Percentiles rank a stretch among this genome's conserved stretches.
Conservation (phyloP, 2,329 filamentous ascomycete species). For the Thelonectria blattea region DNA sequence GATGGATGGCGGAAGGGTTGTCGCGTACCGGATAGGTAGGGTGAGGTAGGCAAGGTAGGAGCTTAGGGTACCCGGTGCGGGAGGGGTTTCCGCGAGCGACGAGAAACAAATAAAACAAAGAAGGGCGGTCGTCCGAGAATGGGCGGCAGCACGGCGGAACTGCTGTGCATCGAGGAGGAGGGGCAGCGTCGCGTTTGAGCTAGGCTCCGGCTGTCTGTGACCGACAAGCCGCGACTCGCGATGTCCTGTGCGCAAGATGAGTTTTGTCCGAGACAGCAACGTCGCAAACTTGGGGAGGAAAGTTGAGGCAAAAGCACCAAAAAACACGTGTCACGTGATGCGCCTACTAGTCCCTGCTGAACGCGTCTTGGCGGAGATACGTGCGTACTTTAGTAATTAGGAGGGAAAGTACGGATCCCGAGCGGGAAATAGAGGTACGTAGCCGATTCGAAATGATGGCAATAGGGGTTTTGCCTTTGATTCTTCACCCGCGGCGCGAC, state of each 20-base stretch:
- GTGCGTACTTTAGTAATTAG: too few relatives aligned
- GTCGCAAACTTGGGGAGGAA: conserved; percentile 36
- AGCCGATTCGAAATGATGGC: not conserved
- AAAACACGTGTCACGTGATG: conserved; percentile 35
- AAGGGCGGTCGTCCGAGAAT: conserved; percentile 23
- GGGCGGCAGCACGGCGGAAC: conserved; percentile 3
- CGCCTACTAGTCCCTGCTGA: conserved; percentile 24
- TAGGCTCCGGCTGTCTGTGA: conserved; percentile 38
- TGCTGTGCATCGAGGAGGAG: conserved; percentile 14
- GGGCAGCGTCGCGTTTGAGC: conserved; percentile 33
- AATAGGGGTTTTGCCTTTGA: not conserved
- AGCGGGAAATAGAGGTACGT: not conserved
- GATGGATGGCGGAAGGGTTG: conserved; percentile 25
- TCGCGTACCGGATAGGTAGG: conserved; percentile 22
- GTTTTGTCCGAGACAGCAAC: conserved; percentile 34
- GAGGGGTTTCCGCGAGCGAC: conserved; percentile 36
- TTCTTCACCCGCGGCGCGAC: not conserved
- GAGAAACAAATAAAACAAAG: conserved; percentile 24
- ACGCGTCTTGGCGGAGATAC: conserved; percentile 11
- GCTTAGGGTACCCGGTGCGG: conserved; percentile 29
- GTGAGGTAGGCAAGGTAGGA: not conserved
- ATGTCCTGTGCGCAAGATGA: conserved; percentile 39
- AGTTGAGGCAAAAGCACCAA: conserved; percentile 36
- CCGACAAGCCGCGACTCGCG: conserved; percentile 40
- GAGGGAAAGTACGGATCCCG: too few relatives aligned